These are phyloP conservation scores for Serendipita sp. DNA, from an alignment of 768 basidiomycete genomes.

Conservation along the genomic window DNA sequence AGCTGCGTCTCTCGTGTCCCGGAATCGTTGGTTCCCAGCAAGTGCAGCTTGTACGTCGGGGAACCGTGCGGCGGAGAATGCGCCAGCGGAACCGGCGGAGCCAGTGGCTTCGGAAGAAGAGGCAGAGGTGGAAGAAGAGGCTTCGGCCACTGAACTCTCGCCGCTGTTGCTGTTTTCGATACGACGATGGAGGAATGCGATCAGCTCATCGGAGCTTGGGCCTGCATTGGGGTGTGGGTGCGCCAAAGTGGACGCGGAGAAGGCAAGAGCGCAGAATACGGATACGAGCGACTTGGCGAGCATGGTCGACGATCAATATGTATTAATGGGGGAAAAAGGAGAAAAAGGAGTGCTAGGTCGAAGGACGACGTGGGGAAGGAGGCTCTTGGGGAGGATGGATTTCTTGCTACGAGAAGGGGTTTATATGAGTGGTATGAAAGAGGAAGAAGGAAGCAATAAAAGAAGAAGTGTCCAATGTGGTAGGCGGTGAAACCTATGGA, in stretches of 20 bases:
- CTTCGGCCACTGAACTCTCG: not conserved
- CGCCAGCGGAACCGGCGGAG: not conserved
- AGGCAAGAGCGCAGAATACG: not conserved
- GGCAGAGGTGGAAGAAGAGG: not conserved
- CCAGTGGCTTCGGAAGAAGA: not conserved
- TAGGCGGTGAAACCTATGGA: not conserved
- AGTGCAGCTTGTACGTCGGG: constrained; percentile 6
- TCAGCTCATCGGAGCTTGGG: not conserved
- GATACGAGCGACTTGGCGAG: no score
- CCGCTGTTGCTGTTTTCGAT: not conserved
- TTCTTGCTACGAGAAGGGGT: no score
- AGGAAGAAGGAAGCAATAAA: not conserved
- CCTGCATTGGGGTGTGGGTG: not conserved
- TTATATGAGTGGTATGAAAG: no score
- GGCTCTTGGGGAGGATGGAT: no score
- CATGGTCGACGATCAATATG: no score
- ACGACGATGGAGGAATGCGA: not conserved
- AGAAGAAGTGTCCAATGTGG: not conserved
- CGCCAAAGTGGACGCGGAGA: not conserved
- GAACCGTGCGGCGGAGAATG: not conserved
- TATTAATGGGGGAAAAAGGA: not conserved
- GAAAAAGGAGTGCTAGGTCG: no score
- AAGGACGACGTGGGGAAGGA: no score
- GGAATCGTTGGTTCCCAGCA: constrained; percentile 8
- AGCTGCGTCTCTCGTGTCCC: not conserved